These are phyloP conservation scores for Mycena belliarum DNA, from an alignment of 768 basidiomycete species.

Conservation along the genomic window DNA sequence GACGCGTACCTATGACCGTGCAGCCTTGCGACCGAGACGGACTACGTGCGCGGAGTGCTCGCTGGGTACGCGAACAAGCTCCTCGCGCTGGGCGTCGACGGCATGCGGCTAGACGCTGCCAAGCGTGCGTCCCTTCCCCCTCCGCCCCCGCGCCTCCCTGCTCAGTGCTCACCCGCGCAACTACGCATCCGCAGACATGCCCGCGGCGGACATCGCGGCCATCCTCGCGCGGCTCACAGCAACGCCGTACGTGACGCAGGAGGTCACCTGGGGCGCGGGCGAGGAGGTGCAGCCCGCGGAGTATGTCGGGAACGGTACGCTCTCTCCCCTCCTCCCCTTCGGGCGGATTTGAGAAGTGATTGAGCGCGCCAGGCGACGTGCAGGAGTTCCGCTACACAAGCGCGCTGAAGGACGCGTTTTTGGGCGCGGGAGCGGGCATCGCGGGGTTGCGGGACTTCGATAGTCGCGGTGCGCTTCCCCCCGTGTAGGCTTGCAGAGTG, in stretches of 20 bases:
- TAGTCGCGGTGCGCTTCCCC: slow-evolving; percentile 34
- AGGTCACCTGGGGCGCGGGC: slow-evolving; percentile 53
- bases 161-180: too few relatives aligned
- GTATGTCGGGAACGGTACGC: slow-evolving; percentile 52
- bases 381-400: slow-evolving; percentile 74
- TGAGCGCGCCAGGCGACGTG: slow-evolving; percentile 46
- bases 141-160: too few relatives aligned
- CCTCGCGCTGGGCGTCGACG: slow-evolving; percentile 61
- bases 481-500: too few relatives aligned
- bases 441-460: slow-evolving; percentile 54
- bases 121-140: slow-evolving; percentile 46
- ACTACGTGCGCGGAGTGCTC: slow-evolving; percentile 55
- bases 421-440: slow-evolving; percentile 48
- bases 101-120: slow-evolving; percentile 62
- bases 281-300: slow-evolving; percentile 57
- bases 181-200: not conserved
- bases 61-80: slow-evolving; percentile 63
- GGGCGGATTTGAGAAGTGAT: too few relatives aligned
- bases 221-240: slow-evolving; percentile 47
- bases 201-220: slow-evolving; percentile 51
- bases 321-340: too few relatives aligned
- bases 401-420: slow-evolving; percentile 53
- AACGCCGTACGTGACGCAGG: slow-evolving; percentile 63
- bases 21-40: slow-evolving; percentile 64
- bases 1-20: not conserved